Evolutionary conservation across 371 early-diverging fungal species (phyloP).

Genomic region (Mucor circinelloides): DNA sequence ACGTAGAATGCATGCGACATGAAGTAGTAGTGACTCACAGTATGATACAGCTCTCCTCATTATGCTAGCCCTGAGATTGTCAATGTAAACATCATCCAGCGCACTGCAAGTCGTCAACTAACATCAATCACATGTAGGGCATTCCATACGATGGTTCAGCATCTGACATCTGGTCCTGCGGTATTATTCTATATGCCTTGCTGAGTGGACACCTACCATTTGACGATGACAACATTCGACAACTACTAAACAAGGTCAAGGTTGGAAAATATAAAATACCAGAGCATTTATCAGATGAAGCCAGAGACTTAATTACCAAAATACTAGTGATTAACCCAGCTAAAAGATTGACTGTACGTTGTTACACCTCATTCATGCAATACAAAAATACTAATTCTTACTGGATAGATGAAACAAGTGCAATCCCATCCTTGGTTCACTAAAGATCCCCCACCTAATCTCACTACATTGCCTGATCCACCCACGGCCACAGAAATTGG

Average conservation of each 20-base stretch:
- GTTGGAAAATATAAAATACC: conserved; percentile 62
- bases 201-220: conserved; percentile 91
- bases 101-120: not conserved
- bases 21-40: not conserved
- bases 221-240: conserved; percentile 89
- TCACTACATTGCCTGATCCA: conserved; percentile 43
- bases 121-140: conserved; percentile 45
- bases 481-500: conserved; percentile 44
- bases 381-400: conserved; percentile 3
- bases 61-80: conserved; percentile 96
- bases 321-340: conserved; percentile 47
- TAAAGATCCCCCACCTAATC: conserved; percentile 31
- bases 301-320: conserved; percentile 59
- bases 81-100: conserved; percentile 40
- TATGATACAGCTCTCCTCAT: conserved; percentile 68
- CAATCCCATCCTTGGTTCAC: conserved; percentile 52
- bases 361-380: not conserved
- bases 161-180: conserved; percentile 93
- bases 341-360: conserved; percentile 47
- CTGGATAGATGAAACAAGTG: conserved; percentile 43
- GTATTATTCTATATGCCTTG: conserved; percentile 89
- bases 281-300: conserved; percentile 60
- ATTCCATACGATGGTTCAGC: conserved; percentile 83
- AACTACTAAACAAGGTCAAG: conserved; percentile 73
- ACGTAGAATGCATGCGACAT: not conserved